Base-by-base conservation (phyloP, 2,329 filamentous ascomycete species). In the Arachnomyces sp. region DNA sequence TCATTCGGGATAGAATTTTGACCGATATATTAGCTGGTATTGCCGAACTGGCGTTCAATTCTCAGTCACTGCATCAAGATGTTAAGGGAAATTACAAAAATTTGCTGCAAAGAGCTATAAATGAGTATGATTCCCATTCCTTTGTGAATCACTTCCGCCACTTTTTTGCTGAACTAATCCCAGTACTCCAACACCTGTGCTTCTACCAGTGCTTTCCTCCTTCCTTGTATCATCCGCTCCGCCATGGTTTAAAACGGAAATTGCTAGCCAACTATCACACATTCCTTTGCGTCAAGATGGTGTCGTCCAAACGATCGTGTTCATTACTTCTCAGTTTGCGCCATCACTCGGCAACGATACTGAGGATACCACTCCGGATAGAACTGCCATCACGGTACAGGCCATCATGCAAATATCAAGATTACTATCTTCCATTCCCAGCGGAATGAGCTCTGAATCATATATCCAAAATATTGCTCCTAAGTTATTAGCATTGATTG, bases 361-460 rank as follows among this genome's bases (percentile, higher is more conserved):
- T 5, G 55, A 60, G 34, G 44, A 38, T 4, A 47, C 55, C 30
- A 42, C 48, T 11, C 56, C 57, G 1, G 53, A 49, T 37, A 64
- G 63, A 0, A 62, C 65, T 8, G 57, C 57, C 37, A 59, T 68
- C 13, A 68, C 65, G 3, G 58, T 67, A 4, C 61, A 67, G 40
- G 61, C 62, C 2, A 66, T 68, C 7, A 67, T 66, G 62, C 65
- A 67, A 34, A 61, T 59, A 2, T 67, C 65, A 3, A 57, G 56
- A 18, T 45, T 68, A 14, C 53, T 68, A 6, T 65, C 63, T 1
- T 65, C 64, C 31, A 60, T 68, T 3, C 65, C 65, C 0, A 59
- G 61, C 18, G 57, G 51, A 11, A 54, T 63, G 47, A 54, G 64
- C 4, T 45, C 62, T 5, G 38, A 43, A 9, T 36, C 43, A n/a